phyloP scores from a whole-genome alignment of 2,329 filamentous ascomycete genomes.

The Neofusicoccum cordaticola region DNA sequence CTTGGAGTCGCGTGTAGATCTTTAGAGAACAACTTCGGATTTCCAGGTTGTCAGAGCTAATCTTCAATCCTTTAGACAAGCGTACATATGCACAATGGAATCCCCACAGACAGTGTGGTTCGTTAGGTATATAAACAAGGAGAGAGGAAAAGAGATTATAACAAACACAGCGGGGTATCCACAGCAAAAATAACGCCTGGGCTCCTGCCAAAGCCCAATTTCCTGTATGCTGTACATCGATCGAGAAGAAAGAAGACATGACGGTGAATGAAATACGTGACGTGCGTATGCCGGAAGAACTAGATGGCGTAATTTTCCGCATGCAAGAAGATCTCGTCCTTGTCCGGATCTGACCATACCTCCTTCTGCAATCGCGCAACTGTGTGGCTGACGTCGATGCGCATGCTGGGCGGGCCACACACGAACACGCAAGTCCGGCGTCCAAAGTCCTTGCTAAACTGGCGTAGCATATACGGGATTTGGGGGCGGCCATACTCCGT shows the following conservation, averaged over 20 bases:
- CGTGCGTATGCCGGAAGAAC: conserved; percentile 20
- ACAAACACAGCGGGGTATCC: conserved; percentile 8
- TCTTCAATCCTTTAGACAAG: not conserved
- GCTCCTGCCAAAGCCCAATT: not conserved
- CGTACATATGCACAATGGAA: not conserved
- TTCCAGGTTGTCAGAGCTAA: too few relatives aligned
- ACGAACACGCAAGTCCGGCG: conserved; percentile 85
- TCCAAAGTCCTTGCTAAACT: conserved; percentile 79
- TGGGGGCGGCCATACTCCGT: conserved; percentile 91
- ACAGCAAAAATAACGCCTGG: not conserved
- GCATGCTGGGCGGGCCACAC: conserved; percentile 83
- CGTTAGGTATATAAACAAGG: not conserved
- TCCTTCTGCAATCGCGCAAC: conserved; percentile 78
- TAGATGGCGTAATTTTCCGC: conserved; percentile 92
- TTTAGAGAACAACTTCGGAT: too few relatives aligned
- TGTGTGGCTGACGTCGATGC: conserved; percentile 80
- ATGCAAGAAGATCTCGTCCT: conserved; percentile 91
- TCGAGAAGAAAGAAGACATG: not conserved
- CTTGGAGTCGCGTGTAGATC: too few relatives aligned
- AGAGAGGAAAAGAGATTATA: not conserved
- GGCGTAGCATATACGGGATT: conserved; percentile 78
- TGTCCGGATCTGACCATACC: conserved; percentile 73
- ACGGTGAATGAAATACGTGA: not conserved
- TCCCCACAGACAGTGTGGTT: not conserved
- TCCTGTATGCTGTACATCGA: not conserved